Evolutionary conservation across 148 eudicot genomes (phyloP), one percentile per base, ranked within the genome.

Genomic region (Chenopodium berlandieri): DNA sequence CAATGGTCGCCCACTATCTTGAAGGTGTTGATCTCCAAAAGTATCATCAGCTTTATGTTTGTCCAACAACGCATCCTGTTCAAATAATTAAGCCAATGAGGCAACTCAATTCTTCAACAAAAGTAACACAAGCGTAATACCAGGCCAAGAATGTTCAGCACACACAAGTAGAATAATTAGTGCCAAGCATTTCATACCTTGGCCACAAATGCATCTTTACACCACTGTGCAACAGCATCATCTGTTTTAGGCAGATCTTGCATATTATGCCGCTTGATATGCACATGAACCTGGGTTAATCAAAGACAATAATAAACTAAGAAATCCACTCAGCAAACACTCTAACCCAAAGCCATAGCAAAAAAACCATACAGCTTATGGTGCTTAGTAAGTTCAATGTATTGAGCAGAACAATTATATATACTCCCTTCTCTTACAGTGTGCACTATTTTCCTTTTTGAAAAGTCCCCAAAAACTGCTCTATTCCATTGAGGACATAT

Each of bases 161-260:
- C 13, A 48, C 19, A 32, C 25, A 9, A 32, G 47, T 32, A 0
- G 22, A 25, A 30, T 66, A 37, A n/a, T 23, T 47, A 20, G 17
- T 62, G 27, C 11, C 25, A 46, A 50, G 71, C n/a, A 78, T 9
- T 47, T 75, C 82, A 62, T 10, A 96, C 99, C 98, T 96, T 96
- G 65, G 89, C 97, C 62, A 90, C 85, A 85, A 94, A 96, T 64
- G 80, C 76, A 82, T 96, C 99, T 87, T 80, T 91, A 86, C 99
- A 96, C 99, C 99, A 94, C 73, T 96, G 98, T 47, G 99, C 99
- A 83, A 94, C 89, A 77, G 87, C 92, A 67, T 94, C 98, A 54
- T 92, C 97, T 19, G 92, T 79, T 85, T 92, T 97, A 48, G 99
- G 98, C 76, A 96, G 84, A 83, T 96, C 98, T 76, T 87, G 90